Conservation (phyloP, 2,329 filamentous ascomycete species). For the Colletotrichum endophyticum region DNA sequence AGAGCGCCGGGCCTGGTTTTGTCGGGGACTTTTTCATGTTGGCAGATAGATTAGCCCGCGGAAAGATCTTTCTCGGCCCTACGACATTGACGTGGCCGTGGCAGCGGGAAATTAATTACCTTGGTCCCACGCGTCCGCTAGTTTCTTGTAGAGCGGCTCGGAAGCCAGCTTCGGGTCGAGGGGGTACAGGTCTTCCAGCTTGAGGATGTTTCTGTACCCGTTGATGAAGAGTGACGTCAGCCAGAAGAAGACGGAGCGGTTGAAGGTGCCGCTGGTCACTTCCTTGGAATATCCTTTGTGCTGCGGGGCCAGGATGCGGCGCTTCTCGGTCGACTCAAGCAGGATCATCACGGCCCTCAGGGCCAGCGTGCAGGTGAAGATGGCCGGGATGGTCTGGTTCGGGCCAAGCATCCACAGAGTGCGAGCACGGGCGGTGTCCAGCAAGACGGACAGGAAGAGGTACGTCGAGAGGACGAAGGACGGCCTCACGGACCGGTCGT, state of each 20-base stretch:
- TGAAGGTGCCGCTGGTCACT: slow-evolving; percentile 55
- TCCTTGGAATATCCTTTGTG: slow-evolving; percentile 51
- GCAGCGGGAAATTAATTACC: not conserved
- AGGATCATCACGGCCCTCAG: slow-evolving; percentile 21
- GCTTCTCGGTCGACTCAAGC: slow-evolving; percentile 32
- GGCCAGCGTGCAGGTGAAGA: slow-evolving; percentile 19
- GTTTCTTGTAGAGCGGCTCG: slow-evolving; percentile 14
- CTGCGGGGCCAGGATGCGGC: slow-evolving; percentile 37
- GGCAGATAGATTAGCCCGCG: not conserved
- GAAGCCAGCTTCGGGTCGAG: slow-evolving; percentile 25
- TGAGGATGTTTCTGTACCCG: slow-evolving; percentile 48
- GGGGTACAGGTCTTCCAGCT: slow-evolving; percentile 38
- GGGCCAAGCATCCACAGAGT: slow-evolving; percentile 19
- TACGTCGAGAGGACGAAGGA: slow-evolving; percentile 21
- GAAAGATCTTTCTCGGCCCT: not conserved
- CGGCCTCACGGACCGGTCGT: slow-evolving; percentile 17
- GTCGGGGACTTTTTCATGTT: slow-evolving; percentile 18
- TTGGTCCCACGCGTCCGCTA: slow-evolving; percentile 24
- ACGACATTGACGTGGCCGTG: not conserved
- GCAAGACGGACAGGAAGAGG: slow-evolving; percentile 16
- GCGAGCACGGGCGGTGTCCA: slow-evolving; percentile 22
- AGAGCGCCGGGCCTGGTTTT: slow-evolving; percentile 19
- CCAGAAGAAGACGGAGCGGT: slow-evolving; percentile 56
- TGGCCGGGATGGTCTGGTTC: slow-evolving; percentile 17
- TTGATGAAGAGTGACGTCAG: slow-evolving; percentile 53